These are phyloP conservation scores for Apiospora kogelbergensis DNA, from an alignment of 2,329 filamentous ascomycete species.

Conservation along the genomic window DNA sequence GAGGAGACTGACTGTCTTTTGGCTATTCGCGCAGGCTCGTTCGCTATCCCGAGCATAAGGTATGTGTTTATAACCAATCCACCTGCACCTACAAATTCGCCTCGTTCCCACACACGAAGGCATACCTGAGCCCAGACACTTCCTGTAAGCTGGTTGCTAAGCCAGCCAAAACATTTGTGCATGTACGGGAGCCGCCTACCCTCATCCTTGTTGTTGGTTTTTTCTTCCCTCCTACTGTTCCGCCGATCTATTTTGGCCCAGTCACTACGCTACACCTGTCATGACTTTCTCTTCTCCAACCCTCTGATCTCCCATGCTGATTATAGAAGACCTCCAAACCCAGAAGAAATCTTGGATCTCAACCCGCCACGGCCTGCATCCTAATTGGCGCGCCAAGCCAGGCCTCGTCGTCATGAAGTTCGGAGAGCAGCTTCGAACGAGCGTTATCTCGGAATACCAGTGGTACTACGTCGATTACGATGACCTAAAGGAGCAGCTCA, in stretches of 20 bases:
- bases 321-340: constrained; percentile 39
- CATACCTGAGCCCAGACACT: background rate
- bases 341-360: constrained; percentile 22
- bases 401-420: constrained; percentile 73
- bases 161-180: background rate
- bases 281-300: background rate
- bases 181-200: background rate
- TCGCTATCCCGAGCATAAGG: background rate
- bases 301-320: constrained; percentile 43
- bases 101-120: no score
- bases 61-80: background rate
- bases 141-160: background rate
- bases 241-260: background rate
- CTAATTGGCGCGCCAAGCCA: constrained; percentile 36
- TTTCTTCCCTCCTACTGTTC: background rate
- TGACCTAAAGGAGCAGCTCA: constrained; percentile 83
- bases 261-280: background rate
- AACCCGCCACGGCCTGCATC: constrained; percentile 16
- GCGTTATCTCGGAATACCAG: constrained; percentile 93
- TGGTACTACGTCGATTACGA: constrained; percentile 99
- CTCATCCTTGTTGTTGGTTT: background rate
- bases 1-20: background rate
- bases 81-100: background rate
- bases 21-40: background rate
- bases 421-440: constrained; percentile 94